phyloP scores from a whole-genome alignment of 441 rosid species.

The Corymbia calophylla region DNA sequence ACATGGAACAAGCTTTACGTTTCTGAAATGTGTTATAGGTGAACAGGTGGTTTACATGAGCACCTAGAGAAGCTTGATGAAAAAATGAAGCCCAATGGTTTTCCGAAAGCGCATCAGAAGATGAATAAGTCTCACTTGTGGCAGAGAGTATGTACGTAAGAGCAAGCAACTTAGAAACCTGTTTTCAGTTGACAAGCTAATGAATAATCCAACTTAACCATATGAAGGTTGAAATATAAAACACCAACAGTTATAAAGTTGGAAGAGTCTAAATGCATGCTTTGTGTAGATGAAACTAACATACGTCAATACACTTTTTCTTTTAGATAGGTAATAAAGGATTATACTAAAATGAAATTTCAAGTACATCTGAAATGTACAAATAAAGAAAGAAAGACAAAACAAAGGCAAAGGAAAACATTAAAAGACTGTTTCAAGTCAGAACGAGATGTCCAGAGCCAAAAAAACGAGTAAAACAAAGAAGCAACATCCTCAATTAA shows the following conservation, averaged over 20 bases:
- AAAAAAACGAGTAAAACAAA: neutral
- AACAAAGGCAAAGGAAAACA: neutral
- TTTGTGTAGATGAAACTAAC: neutral
- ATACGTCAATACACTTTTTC: neutral
- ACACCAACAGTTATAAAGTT: neutral
- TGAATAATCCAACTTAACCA: neutral
- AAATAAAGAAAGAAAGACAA: neutral
- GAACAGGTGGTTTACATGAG: constrained; percentile 60
- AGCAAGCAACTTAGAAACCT: constrained; percentile 86
- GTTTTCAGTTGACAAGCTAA: constrained; percentile 14
- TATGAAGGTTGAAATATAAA: neutral
- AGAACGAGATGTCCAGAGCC: neutral
- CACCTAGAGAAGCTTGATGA: constrained; percentile 94
- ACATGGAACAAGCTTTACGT: constrained; percentile 16
- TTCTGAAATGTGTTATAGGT: constrained; percentile 37
- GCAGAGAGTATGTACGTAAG: constrained; percentile 53
- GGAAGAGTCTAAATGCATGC: neutral
- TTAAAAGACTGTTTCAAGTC: neutral
- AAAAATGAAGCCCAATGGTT: constrained; percentile 92
- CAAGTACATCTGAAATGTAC: neutral
- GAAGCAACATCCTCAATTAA: neutral
- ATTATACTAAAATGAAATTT: neutral
- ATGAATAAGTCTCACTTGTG: constrained; percentile 33
- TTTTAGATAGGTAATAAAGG: neutral
- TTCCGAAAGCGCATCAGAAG: constrained; percentile 46